A percentile compares a stretch with the other conserved stretches of the same genome.
Conservation (phyloP, 352 stramenopile genomes). For the Hyphochytrium catenoides region DNA sequence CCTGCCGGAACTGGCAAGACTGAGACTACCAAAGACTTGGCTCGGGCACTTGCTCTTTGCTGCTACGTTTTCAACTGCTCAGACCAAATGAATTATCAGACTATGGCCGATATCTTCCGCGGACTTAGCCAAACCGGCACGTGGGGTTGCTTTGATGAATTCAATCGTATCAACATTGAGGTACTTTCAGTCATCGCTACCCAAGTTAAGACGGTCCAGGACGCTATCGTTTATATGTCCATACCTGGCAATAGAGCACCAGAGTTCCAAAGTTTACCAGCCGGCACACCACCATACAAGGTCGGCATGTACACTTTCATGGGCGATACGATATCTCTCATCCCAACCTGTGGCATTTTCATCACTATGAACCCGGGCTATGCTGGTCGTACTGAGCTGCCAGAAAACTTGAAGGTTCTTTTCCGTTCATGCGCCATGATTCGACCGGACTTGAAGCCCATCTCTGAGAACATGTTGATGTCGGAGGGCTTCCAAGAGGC, state of each 20-base stretch:
- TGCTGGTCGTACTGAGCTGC: conserved; percentile 51
- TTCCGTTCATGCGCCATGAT: conserved; percentile 80
- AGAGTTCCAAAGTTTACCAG: conserved; percentile 76
- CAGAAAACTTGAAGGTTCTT: conserved; percentile 71
- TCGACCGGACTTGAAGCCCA: conserved; percentile 71
- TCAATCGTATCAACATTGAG: conserved; percentile 67
- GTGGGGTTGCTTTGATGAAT: conserved; percentile 65
- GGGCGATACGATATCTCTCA: conserved; percentile 55
- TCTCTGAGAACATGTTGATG: conserved; percentile 71
- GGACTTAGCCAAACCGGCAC: conserved; percentile 52
- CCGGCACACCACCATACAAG: conserved; percentile 71
- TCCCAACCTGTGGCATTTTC: conserved; percentile 71
- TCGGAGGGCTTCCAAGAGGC: conserved; percentile 63
- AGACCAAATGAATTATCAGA: conserved; percentile 69
- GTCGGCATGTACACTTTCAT: conserved; percentile 66
- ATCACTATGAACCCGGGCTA: conserved; percentile 90
- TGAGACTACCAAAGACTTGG: conserved; percentile 58
- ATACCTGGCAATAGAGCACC: conserved; percentile 74
- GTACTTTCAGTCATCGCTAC: conserved; percentile 56
- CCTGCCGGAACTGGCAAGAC: conserved; percentile 74
- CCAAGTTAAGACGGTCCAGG: conserved; percentile 57
- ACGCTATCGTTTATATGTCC: conserved; percentile 59
- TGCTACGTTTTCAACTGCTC: conserved; percentile 72
- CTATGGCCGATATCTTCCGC: conserved; percentile 62
- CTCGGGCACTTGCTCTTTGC: conserved; percentile 48